phyloP scores from a whole-genome alignment of 1,284 basidiomycete species.

The Cutaneotrichosporon sp. region DNA sequence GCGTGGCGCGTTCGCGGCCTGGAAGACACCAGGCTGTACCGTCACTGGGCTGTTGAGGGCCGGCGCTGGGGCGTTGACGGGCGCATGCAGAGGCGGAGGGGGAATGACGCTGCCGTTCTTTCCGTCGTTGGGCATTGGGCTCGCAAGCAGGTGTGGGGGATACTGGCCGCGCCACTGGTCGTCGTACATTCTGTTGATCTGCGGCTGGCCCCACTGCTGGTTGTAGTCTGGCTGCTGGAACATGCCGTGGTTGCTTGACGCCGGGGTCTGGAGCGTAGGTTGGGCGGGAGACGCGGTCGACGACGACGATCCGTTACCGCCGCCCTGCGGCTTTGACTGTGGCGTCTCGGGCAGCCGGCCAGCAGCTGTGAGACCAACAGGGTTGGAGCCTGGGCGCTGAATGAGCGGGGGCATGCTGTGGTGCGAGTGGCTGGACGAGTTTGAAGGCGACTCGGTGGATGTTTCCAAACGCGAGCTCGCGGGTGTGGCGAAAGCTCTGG shows the following conservation, averaged over 20 bases:
- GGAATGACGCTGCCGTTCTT: background rate
- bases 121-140: background rate
- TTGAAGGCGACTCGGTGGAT: background rate
- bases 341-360: slow-evolving; percentile 7
- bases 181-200: slow-evolving; percentile 7
- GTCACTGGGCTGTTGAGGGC: slow-evolving; percentile 5
- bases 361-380: background rate
- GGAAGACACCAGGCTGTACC: background rate
- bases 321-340: slow-evolving; percentile 4
- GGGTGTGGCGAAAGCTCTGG: slow-evolving; percentile 5
- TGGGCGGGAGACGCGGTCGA: slow-evolving; percentile 11
- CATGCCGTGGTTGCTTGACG: slow-evolving; percentile 4
- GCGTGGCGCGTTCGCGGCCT: background rate
- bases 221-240: slow-evolving; percentile 3
- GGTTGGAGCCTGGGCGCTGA: background rate
- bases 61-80: background rate
- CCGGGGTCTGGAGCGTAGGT: slow-evolving; percentile 16
- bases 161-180: slow-evolving; percentile 7
- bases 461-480: background rate
- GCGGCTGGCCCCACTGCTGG: slow-evolving; percentile 4
- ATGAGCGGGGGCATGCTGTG: background rate
- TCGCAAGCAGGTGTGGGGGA: background rate
- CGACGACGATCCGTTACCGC: slow-evolving; percentile 7
- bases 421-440: slow-evolving; percentile 1
- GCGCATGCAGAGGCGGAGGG: background rate